These are phyloP conservation scores for Colletotrichum simmondsii DNA, from an alignment of 2,329 filamentous ascomycete genomes.

Conservation along the genomic window DNA sequence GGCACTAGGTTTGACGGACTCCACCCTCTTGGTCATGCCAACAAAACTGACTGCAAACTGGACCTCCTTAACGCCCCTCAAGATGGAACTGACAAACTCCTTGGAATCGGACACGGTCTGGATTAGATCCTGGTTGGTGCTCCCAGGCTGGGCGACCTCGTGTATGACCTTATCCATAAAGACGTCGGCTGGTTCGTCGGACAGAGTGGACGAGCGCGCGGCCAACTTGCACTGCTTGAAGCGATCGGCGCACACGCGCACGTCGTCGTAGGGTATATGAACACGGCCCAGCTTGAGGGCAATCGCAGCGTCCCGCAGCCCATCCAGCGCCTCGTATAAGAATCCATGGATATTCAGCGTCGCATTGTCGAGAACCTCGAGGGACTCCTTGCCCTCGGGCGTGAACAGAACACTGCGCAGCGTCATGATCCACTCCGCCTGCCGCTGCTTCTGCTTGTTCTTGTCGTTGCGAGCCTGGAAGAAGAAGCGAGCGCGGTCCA, in stretches of 20 bases:
- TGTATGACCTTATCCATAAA: conserved; percentile 79
- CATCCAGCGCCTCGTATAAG: conserved; percentile 85
- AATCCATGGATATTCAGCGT: conserved; percentile 93
- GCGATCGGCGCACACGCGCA: conserved; percentile 70
- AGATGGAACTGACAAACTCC: conserved; percentile 88
- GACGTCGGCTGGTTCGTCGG: conserved; percentile 65
- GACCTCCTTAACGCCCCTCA: conserved; percentile 94
- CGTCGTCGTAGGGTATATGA: conserved; percentile 90
- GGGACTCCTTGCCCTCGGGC: conserved; percentile 82
- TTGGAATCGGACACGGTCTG: conserved; percentile 91
- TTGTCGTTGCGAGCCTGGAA: conserved; percentile 77
- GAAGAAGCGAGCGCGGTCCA: conserved; percentile 90
- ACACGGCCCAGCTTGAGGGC: conserved; percentile 91
- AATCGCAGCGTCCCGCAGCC: conserved; percentile 88
- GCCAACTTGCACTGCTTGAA: conserved; percentile 58
- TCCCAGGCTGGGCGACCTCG: conserved; percentile 78
- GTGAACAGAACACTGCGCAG: conserved; percentile 90
- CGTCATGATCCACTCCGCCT: conserved; percentile 94
- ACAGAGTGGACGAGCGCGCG: conserved; percentile 43
- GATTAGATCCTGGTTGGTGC: conserved; percentile 73
- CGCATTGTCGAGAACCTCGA: conserved; percentile 88
- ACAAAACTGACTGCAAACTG: conserved; percentile 95
- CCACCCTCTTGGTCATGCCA: conserved; percentile 83
- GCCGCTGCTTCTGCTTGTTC: conserved; percentile 65
- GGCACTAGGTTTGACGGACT: conserved; percentile 72